These are phyloP conservation scores for Acer campestre DNA, from an alignment of 345 rosid species.

Conservation along the genomic window DNA sequence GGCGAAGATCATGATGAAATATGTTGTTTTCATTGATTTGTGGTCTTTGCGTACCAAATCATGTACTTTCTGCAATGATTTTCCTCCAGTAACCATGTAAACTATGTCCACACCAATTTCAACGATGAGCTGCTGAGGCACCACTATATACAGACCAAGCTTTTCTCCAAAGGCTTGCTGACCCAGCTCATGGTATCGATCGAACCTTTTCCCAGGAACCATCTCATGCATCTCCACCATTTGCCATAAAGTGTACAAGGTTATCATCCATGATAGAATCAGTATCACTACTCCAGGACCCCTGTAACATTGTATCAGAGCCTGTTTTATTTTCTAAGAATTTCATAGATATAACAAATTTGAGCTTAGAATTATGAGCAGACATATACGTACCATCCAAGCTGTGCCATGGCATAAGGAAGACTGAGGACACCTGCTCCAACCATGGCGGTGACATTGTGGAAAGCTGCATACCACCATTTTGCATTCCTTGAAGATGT, in stretches of 20 bases:
- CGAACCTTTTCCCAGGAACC: slow-evolving; percentile 74
- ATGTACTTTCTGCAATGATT: slow-evolving; percentile 66
- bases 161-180: slow-evolving; percentile 82
- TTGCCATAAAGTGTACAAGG: slow-evolving; percentile 74
- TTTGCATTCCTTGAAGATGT: slow-evolving; percentile 73
- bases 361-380: neutral
- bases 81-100: slow-evolving; percentile 88
- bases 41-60: slow-evolving; percentile 37
- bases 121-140: slow-evolving; percentile 73
- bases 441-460: slow-evolving; percentile 91
- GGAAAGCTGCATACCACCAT: slow-evolving; percentile 88
- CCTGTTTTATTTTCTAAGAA: too few relatives aligned
- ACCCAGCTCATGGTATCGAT: slow-evolving; percentile 80
- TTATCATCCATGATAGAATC: slow-evolving; percentile 52
- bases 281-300: slow-evolving; percentile 58
- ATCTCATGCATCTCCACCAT: slow-evolving; percentile 93
- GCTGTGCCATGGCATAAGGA: slow-evolving; percentile 75
- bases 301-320: slow-evolving; percentile 26
- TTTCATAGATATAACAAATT: neutral
- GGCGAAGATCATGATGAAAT: slow-evolving; percentile 78
- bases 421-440: slow-evolving; percentile 84
- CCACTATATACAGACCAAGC: slow-evolving; percentile 76
- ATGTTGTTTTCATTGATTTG: slow-evolving; percentile 52
- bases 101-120: slow-evolving; percentile 74
- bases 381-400: slow-evolving; percentile 55